These are phyloP conservation scores for Candida krabiensis DNA, from an alignment of 805 yeast species.

Conservation along the genomic window DNA sequence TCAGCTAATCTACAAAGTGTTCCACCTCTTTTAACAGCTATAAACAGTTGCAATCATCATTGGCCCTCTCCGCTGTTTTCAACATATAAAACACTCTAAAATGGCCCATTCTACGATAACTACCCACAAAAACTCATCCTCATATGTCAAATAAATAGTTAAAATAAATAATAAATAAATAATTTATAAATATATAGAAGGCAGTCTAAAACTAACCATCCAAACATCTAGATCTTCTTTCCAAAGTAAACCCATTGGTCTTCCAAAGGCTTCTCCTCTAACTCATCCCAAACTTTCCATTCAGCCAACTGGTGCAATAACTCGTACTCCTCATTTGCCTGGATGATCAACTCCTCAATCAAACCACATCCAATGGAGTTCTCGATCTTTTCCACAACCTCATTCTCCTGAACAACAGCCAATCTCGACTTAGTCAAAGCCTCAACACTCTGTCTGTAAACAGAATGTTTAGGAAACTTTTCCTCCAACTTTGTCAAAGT, in stretches of 20 bases:
- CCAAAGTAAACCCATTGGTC: slow-evolving; percentile 88
- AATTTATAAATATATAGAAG: too few relatives aligned
- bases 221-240: slow-evolving; percentile 53
- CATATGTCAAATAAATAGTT: too few relatives aligned
- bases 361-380: slow-evolving; percentile 76
- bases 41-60: too few relatives aligned
- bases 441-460: slow-evolving; percentile 74
- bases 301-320: slow-evolving; percentile 67
- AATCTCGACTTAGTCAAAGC: slow-evolving; percentile 70
- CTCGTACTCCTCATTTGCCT: slow-evolving; percentile 77
- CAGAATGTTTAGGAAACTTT: slow-evolving; percentile 69
- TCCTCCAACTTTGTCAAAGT: slow-evolving; percentile 59
- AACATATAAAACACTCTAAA: too few relatives aligned
- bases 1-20: too few relatives aligned
- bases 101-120: too few relatives aligned
- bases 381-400: slow-evolving; percentile 66
- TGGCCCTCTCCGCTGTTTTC: too few relatives aligned
- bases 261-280: slow-evolving; percentile 73
- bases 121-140: too few relatives aligned
- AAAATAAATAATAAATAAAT: too few relatives aligned
- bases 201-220: too few relatives aligned
- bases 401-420: slow-evolving; percentile 61
- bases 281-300: slow-evolving; percentile 76
- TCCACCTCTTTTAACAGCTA: too few relatives aligned
- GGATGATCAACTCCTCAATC: slow-evolving; percentile 78